Conservation (phyloP, 1,284 basidiomycete species). For the Malassezia arunalokei region DNA sequence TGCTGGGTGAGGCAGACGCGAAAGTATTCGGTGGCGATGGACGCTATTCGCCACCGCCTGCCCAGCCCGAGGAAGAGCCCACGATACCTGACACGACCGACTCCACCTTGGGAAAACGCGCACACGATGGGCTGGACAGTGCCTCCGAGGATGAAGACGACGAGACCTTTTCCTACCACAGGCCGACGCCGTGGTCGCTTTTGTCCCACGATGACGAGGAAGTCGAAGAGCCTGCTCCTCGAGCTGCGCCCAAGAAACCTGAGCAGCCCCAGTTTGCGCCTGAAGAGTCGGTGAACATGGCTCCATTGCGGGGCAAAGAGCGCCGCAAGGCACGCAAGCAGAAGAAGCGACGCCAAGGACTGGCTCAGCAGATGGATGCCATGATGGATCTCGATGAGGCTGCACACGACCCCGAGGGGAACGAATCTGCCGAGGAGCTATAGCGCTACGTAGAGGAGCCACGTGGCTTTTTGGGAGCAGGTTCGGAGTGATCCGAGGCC, state of each 20-base stretch:
- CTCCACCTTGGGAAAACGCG: constrained; percentile 25
- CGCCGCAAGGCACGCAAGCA: constrained; percentile 16
- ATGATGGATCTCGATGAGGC: constrained; percentile 11
- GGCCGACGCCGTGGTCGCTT: background rate
- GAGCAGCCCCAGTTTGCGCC: constrained; percentile 1
- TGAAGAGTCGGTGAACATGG: constrained; percentile 11
- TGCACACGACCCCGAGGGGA: background rate
- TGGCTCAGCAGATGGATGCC: constrained; percentile 1
- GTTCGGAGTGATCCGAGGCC: background rate
- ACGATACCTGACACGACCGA: constrained; percentile 1
- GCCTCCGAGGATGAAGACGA: constrained; percentile 19
- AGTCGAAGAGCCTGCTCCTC: background rate
- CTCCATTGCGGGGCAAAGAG: constrained; percentile 4
- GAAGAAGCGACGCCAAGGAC: constrained; percentile 14
- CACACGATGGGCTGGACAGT: constrained; percentile 38
- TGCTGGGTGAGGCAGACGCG: constrained; percentile 43
- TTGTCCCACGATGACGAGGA: background rate
- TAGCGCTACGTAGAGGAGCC: background rate
- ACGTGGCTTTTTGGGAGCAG: background rate
- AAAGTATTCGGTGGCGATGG: constrained; percentile 29
- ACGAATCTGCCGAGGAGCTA: background rate
- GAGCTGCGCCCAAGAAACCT: background rate
- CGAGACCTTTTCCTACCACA: background rate
- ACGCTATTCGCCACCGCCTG: background rate
- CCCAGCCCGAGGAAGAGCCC: background rate